A percentile compares a stretch with the other conserved stretches of the same genome.
phyloP scores from a whole-genome alignment of 257 asterid genomes.

The Solanum gandarillasii region DNA sequence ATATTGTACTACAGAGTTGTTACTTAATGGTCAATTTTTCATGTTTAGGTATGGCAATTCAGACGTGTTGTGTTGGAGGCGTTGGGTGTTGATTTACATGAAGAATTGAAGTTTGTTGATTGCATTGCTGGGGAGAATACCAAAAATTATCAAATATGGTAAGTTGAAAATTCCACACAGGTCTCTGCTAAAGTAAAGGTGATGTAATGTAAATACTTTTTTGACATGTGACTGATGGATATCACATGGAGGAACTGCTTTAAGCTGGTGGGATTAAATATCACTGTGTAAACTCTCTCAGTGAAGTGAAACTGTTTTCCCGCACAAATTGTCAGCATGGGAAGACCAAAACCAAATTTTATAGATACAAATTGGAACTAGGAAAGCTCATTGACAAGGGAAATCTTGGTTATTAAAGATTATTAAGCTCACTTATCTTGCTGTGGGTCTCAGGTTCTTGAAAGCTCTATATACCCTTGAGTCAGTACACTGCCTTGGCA shows the following conservation, averaged over 20 bases:
- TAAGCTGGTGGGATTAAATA: background rate
- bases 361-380: background rate
- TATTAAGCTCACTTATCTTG: background rate
- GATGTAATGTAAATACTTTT: background rate
- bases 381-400: background rate
- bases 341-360: background rate
- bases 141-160: slow-evolving; percentile 95
- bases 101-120: slow-evolving; percentile 65
- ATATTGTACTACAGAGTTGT: background rate
- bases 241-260: background rate
- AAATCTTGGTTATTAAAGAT: background rate
- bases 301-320: background rate
- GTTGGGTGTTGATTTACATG: slow-evolving; percentile 41
- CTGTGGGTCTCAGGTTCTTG: background rate
- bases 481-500: background rate
- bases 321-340: background rate
- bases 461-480: background rate
- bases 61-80: slow-evolving; percentile 81
- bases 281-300: background rate
- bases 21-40: background rate
- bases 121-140: slow-evolving; percentile 43
- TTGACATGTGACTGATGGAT: background rate
- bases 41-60: slow-evolving; percentile 83
- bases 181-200: background rate
- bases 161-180: background rate